Evolutionary conservation across 805 yeast genomes (phyloP).

Genomic region (Saturnispora sanitii): DNA sequence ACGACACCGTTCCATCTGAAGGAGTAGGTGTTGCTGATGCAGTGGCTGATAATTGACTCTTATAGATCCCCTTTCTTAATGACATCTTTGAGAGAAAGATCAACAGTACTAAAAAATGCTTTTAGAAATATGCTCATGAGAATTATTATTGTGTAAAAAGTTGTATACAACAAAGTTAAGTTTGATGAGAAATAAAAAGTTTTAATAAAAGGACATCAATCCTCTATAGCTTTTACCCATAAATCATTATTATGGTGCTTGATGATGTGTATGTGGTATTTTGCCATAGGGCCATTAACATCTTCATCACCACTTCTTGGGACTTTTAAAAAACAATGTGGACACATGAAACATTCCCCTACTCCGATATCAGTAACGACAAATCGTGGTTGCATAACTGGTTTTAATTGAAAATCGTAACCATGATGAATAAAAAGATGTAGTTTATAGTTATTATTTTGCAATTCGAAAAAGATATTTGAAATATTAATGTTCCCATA

Average conservation of each 20-base stretch:
- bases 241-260: neutral
- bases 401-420: too few species aligned
- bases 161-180: too few species aligned
- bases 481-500: too few species aligned
- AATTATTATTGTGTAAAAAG: too few species aligned
- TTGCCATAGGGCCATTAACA: neutral
- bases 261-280: neutral
- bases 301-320: neutral
- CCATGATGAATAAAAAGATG: too few species aligned
- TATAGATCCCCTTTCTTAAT: constrained; percentile 6
- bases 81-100: neutral
- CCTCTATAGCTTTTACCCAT: too few species aligned
- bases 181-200: too few species aligned
- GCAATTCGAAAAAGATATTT: too few species aligned
- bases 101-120: neutral
- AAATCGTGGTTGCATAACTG: too few species aligned
- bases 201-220: too few species aligned
- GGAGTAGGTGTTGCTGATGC: constrained; percentile 9
- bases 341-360: neutral
- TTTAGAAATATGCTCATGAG: neutral
- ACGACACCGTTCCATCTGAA: neutral
- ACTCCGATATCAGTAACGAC: too few species aligned
- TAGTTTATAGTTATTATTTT: too few species aligned
- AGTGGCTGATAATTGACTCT: constrained; percentile 6
- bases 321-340: neutral